These are phyloP conservation scores for Phytopythium delawarense DNA, from an alignment of 352 stramenopile species.

Conservation along the genomic window DNA sequence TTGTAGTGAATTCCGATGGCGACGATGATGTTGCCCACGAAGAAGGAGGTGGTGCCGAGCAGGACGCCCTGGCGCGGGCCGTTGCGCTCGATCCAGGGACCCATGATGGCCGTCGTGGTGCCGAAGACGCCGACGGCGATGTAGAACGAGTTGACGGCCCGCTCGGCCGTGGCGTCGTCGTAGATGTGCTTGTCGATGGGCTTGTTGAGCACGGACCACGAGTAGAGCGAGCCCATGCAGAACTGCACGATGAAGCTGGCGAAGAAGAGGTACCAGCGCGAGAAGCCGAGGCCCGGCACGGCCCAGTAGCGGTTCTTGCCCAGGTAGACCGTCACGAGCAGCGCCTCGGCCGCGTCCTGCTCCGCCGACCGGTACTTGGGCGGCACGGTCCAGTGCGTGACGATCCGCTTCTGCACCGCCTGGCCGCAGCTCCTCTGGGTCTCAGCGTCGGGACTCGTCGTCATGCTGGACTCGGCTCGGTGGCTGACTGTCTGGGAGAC, in stretches of 20 bases:
- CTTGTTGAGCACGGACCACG: constrained; percentile 69
- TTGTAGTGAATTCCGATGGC: constrained; percentile 50
- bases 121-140: constrained; percentile 59
- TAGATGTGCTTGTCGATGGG: constrained; percentile 55
- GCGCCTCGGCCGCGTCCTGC: constrained; percentile 46
- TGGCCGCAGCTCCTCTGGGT: constrained; percentile 27
- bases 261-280: constrained; percentile 63
- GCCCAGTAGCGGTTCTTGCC: constrained; percentile 50
- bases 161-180: constrained; percentile 36
- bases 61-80: constrained; percentile 38
- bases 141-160: constrained; percentile 67
- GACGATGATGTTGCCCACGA: constrained; percentile 49
- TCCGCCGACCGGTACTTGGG: constrained; percentile 37
- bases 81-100: constrained; percentile 55
- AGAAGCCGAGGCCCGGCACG: constrained; percentile 33
- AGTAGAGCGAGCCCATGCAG: constrained; percentile 68
- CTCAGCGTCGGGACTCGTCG: constrained; percentile 1
- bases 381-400: constrained; percentile 50
- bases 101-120: constrained; percentile 45
- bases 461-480: not conserved
- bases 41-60: constrained; percentile 38
- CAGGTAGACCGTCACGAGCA: constrained; percentile 47
- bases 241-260: constrained; percentile 63
- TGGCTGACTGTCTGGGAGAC: not conserved
- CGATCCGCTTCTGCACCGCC: constrained; percentile 20